A percentile compares a stretch with the other conserved stretches of the same genome.
Evolutionary conservation across 768 basidiomycete genomes (phyloP).

Genomic region (Boletus rubescentipes): DNA sequence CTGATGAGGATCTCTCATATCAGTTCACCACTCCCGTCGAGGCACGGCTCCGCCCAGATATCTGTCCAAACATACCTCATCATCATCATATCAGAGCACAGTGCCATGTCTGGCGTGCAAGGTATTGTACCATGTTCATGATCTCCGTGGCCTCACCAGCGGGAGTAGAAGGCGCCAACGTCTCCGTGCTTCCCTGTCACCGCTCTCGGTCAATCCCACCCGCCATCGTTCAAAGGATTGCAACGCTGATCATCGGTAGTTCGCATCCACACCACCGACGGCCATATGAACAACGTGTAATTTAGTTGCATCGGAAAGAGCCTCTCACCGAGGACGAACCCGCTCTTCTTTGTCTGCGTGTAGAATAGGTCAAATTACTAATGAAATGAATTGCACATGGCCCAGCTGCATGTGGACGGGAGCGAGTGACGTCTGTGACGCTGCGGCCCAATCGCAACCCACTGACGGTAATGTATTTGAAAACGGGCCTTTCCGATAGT

Average conservation of each 20-base stretch:
- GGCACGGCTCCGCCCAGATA: conserved; percentile 11
- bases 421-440: conserved; percentile 22
- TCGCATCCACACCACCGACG: conserved; percentile 11
- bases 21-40: not conserved
- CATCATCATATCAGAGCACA: not conserved
- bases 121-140: conserved; percentile 2
- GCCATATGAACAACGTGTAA: conserved; percentile 5
- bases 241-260: conserved; percentile 7
- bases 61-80: not conserved
- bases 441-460: conserved; percentile 8
- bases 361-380: conserved; percentile 4
- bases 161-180: not conserved
- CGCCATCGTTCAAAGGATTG: not conserved
- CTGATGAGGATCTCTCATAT: conserved; percentile 21
- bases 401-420: conserved; percentile 12
- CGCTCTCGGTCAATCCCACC: conserved; percentile 1
- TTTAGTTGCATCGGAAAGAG: conserved; percentile 11
- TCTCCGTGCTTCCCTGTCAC: conserved; percentile 12
- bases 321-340: conserved; percentile 12
- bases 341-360: conserved; percentile 5
- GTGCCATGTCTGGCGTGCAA: not conserved
- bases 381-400: conserved; percentile 26
- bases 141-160: conserved; percentile 11
- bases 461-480: conserved; percentile 13
- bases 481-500: conserved; percentile 20